Conservation (phyloP, 2,329 filamentous ascomycete genomes). For the Ascosphaera acerosa region DNA sequence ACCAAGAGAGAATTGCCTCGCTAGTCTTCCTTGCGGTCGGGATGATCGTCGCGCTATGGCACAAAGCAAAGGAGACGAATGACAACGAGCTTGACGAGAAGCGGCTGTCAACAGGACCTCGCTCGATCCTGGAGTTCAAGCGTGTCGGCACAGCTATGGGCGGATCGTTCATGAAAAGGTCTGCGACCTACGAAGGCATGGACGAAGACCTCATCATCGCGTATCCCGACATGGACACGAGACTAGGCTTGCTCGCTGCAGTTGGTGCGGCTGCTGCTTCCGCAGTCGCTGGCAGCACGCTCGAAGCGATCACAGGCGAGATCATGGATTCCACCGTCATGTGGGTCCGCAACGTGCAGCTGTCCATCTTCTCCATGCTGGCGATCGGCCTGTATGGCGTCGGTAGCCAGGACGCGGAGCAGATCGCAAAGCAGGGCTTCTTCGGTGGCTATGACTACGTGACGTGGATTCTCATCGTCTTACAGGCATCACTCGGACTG, state of each 20-base stretch:
- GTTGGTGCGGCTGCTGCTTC: conserved; percentile 55
- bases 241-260: conserved; percentile 54
- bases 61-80: conserved; percentile 19
- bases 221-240: conserved; percentile 42
- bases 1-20: conserved; percentile 51
- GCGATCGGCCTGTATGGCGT: conserved; percentile 71
- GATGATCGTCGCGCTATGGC: conserved; percentile 61
- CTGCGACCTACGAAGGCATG: conserved; percentile 79
- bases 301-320: conserved; percentile 70
- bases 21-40: conserved; percentile 57
- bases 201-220: conserved; percentile 31
- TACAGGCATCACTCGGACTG: conserved; percentile 33
- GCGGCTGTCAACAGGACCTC: conserved; percentile 28
- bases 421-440: conserved; percentile 64
- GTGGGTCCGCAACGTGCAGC: conserved; percentile 86
- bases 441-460: conserved; percentile 86
- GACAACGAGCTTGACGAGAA: conserved; percentile 31
- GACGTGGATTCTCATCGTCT: conserved; percentile 61
- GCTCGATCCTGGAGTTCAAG: conserved; percentile 51
- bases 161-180: conserved; percentile 35
- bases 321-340: conserved; percentile 49
- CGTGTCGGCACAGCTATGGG: conserved; percentile 20
- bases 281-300: conserved; percentile 46
- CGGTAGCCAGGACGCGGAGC: conserved; percentile 60
- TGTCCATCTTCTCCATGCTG: conserved; percentile 84